Evolutionary conservation across 1,139 yeast genomes (phyloP).

Genomic region (Protomyces lactucae-debilis): DNA sequence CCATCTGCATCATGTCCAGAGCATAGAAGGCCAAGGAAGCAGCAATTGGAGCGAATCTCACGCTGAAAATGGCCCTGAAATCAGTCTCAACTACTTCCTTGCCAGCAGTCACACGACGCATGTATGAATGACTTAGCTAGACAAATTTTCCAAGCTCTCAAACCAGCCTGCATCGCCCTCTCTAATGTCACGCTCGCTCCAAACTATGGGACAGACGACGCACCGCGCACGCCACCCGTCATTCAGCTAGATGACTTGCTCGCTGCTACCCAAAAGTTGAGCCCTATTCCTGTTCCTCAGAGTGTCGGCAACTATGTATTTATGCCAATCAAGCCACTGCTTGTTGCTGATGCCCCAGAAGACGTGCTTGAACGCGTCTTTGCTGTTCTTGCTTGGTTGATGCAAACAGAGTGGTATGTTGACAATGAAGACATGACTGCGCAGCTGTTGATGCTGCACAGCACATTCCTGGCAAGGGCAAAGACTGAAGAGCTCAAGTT

Average conservation of each 20-base stretch:
- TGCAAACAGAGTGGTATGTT: conserved; percentile 9
- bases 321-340: conserved; percentile 15
- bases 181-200: conserved; percentile 4
- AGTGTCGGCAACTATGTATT: conserved; percentile 18
- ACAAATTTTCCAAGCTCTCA: not conserved
- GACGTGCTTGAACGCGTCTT: conserved; percentile 1
- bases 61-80: not conserved
- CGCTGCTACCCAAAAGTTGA: not conserved
- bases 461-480: conserved; percentile 7
- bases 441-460: conserved; percentile 11
- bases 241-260: not conserved
- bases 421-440: conserved; percentile 2
- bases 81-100: no score
- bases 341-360: not conserved
- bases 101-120: not conserved
- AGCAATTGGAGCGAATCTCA: not conserved
- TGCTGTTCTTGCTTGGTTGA: conserved; percentile 5
- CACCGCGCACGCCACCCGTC: not conserved
- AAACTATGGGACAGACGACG: not conserved
- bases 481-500: conserved; percentile 3
- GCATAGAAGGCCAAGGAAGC: no score
- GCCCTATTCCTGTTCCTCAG: not conserved
- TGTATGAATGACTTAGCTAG: conserved; percentile 6
- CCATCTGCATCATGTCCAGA: no score
- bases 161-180: conserved; percentile 13